phyloP scores from a whole-genome alignment of 2,329 filamentous ascomycete species.

The Graphilbum sp. region DNA sequence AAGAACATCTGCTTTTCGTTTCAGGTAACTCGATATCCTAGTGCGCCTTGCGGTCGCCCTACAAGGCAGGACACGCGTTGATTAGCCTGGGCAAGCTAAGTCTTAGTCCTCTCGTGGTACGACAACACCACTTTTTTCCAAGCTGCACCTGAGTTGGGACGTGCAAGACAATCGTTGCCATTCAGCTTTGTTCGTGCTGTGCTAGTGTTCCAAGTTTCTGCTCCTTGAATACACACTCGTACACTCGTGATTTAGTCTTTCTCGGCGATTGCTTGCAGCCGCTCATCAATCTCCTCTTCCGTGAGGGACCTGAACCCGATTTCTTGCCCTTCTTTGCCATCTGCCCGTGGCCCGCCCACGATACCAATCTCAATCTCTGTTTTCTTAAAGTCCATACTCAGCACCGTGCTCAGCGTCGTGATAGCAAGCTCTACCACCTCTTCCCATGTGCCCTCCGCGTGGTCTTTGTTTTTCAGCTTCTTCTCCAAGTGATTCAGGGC shows the following conservation, averaged over 20 bases:
- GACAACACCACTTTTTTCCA: too few relatives aligned
- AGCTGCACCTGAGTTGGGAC: too few relatives aligned
- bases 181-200: too few relatives aligned
- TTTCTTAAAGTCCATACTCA: conserved; percentile 99
- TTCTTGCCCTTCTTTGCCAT: conserved; percentile 71
- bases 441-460: conserved; percentile 83
- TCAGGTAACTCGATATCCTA: too few relatives aligned
- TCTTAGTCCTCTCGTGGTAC: too few relatives aligned
- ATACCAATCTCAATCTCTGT: conserved; percentile 96
- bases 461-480: conserved; percentile 99
- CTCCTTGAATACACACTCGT: too few relatives aligned
- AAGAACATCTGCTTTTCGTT: too few relatives aligned
- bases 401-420: conserved; percentile 81
- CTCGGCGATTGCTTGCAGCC: conserved; percentile 94
- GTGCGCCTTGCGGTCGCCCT: too few relatives aligned
- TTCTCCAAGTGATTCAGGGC: conserved; percentile 97
- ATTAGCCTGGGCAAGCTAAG: too few relatives aligned
- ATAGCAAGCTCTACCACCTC: conserved; percentile 97
- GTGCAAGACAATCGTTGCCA: too few relatives aligned
- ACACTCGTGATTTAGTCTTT: too few relatives aligned
- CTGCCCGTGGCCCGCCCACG: conserved; percentile 69
- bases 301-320: conserved; percentile 73
- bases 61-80: conserved; percentile 2
- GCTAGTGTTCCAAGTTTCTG: too few relatives aligned
- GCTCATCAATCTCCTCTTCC: conserved; percentile 96